Evolutionary conservation across 352 stramenopile genomes (phyloP), one percentile per base, ranked within the genome.

Genomic region (Phytophthora hibernalis): DNA sequence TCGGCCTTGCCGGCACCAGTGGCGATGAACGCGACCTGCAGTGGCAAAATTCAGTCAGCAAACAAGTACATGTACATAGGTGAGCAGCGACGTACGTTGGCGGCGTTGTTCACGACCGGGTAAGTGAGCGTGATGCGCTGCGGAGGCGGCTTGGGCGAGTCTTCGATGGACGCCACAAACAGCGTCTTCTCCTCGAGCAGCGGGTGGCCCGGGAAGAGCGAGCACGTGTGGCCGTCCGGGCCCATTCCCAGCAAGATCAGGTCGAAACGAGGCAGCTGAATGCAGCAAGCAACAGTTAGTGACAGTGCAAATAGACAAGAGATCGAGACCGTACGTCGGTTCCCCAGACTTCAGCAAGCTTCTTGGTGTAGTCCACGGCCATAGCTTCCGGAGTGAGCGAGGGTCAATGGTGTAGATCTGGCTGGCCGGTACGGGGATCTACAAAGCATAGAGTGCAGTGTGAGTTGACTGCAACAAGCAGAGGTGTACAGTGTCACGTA

Each of bases 201-300:
- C 43, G 77, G 63, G 75, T 99, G 97, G 30, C 84, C 87, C 0
- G 97, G 97, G 79, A 99, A 99, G 18, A 99, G 84, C 50, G 95
- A 99, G 75, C 96, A 99, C 16, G 97, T 99, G 84, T 99, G 98
- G 12, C 98, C 98, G 74, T 99, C 98, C 5, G 97, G 97, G 20
- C 98, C 98, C 85, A 99, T 98, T 35, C 98, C 98, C 3, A 99
- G 82, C 37, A 99, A 67, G 20, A 98, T 92, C 55, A 98, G 72
- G 73, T 99, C 97, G 49, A 99, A 97, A 62, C 83, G 82, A 37
- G 95, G 93, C 10, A 93, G 71, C 86, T 94, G n/a, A 40, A 40
- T 8, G 33, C 30, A 57, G 28, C 40, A 64, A 21, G 5, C 6
- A 31, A 7, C 9, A 55, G 44, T 68, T 49, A 71, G 49, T 31